Percentiles rank a stretch among this genome's conserved stretches.
Evolutionary conservation across 2,329 filamentous ascomycete species (phyloP).

Genomic region (Diaporthe longicolla): DNA sequence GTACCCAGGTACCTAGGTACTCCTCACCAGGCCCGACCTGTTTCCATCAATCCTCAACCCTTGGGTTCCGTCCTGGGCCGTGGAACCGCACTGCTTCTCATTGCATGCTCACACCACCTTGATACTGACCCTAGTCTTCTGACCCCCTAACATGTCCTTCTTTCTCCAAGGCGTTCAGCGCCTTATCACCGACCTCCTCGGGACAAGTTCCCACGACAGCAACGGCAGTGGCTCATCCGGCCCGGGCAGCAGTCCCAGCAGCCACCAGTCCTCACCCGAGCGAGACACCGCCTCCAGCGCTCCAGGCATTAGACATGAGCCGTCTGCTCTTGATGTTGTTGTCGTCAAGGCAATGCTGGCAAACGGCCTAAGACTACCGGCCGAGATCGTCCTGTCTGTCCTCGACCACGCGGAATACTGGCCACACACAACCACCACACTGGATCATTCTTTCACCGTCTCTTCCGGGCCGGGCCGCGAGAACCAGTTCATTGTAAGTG

Average conservation of each 20-base stretch:
- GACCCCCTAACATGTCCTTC: conserved; percentile 38
- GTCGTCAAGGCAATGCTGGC: conserved; percentile 64
- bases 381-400: conserved; percentile 69
- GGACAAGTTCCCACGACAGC: not conserved
- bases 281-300: not conserved
- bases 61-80: too few relatives aligned
- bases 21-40: too few relatives aligned
- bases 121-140: not conserved
- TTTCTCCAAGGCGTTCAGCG: conserved; percentile 21
- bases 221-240: conserved; percentile 1
- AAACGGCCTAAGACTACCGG: conserved; percentile 61
- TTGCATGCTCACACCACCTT: not conserved
- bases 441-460: conserved; percentile 37
- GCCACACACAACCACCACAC: conserved; percentile 62
- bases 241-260: not conserved
- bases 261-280: not conserved
- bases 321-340: conserved; percentile 63
- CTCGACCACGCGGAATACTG: conserved; percentile 75
- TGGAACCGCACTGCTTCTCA: too few relatives aligned
- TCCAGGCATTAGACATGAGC: conserved; percentile 46
- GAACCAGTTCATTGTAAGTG: conserved; percentile 58
- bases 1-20: too few relatives aligned
- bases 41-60: too few relatives aligned
- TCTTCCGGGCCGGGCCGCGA: conserved; percentile 45
- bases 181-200: conserved; percentile 11